Percentiles rank a stretch among this genome's conserved stretches.
These are phyloP conservation scores for Bryum argenteum DNA, from an alignment of 225 moss, liverwort and hornwort genomes.

Conservation along the genomic window DNA sequence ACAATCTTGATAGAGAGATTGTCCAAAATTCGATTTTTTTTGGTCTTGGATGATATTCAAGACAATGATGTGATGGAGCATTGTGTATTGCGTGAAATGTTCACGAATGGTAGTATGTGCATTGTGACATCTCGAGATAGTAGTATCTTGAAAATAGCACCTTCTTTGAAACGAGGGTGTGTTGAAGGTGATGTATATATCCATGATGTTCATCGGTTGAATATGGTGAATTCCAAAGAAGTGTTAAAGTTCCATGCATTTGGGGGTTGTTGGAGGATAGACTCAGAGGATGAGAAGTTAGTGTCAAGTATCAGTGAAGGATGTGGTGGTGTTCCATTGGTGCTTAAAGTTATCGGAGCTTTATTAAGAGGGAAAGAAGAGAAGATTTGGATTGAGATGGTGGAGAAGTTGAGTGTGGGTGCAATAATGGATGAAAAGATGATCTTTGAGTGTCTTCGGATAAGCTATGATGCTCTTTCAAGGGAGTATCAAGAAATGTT, in stretches of 20 bases:
- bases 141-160: not conserved
- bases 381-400: not conserved
- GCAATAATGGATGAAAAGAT: not conserved
- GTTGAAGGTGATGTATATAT: not conserved
- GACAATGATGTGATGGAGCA: not conserved
- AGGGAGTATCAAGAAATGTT: not conserved
- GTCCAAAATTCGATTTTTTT: too few species aligned
- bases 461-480: not conserved
- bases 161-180: not conserved
- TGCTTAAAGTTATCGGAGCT: conserved; percentile 8
- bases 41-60: conserved; percentile 13
- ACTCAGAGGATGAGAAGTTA: fast-evolving
- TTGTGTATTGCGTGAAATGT: not conserved
- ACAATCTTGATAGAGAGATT: too few species aligned
- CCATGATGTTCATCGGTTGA: not conserved
- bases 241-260: not conserved
- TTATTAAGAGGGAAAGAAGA: not conserved
- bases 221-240: fast-evolving
- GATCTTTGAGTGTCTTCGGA: not conserved
- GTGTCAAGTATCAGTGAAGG: not conserved
- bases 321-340: not conserved
- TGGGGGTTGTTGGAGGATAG: not conserved
- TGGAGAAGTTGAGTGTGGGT: not conserved
- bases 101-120: not conserved
- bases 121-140: too few species aligned